A percentile compares a stretch with the other conserved stretches of the same genome.
These are phyloP conservation scores for Geoglossum cookeanum DNA, from an alignment of 2,329 filamentous ascomycete genomes.

Conservation along the genomic window DNA sequence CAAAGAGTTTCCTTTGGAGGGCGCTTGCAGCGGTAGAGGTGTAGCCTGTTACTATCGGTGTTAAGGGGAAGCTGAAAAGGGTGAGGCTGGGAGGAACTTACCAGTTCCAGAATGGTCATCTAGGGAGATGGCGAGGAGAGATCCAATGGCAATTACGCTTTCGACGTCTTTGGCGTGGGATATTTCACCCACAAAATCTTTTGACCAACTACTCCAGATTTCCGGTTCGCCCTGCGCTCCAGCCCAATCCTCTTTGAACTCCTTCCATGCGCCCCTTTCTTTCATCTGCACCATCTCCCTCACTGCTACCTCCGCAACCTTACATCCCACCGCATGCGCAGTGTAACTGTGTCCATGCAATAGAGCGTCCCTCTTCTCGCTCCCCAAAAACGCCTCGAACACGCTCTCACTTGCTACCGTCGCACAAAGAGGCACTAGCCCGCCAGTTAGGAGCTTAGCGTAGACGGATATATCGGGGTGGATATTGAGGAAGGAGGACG, in stretches of 20 bases:
- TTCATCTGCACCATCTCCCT: conserved; percentile 40
- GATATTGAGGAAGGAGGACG: conserved; percentile 48
- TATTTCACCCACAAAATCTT: conserved; percentile 35
- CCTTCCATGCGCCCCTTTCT: conserved; percentile 33
- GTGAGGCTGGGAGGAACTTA: conserved; percentile 13
- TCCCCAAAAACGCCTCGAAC: conserved; percentile 49
- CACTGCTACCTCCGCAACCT: conserved; percentile 53
- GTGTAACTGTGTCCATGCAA: conserved; percentile 80
- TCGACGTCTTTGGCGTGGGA: conserved; percentile 38
- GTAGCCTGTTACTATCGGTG: background rate
- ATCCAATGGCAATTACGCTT: conserved; percentile 54
- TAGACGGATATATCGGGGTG: conserved; percentile 62
- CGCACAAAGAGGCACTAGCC: conserved; percentile 55
- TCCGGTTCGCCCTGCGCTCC: conserved; percentile 6
- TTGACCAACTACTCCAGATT: conserved; percentile 55
- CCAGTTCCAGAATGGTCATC: conserved; percentile 28
- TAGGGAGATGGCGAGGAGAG: conserved; percentile 48
- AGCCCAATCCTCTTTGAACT: conserved; percentile 31
- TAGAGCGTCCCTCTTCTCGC: conserved; percentile 59
- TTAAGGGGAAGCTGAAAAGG: background rate
- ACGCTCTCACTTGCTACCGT: conserved; percentile 58
- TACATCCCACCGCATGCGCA: conserved; percentile 62
- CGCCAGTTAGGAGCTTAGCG: conserved; percentile 69
- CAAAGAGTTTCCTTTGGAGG: conserved; percentile 22
- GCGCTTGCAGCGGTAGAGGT: conserved; percentile 19